Evolutionary conservation across 2,329 filamentous ascomycete genomes (phyloP), one percentile per base, ranked within the genome.

Genomic region (Hymenoscyphus albidus): DNA sequence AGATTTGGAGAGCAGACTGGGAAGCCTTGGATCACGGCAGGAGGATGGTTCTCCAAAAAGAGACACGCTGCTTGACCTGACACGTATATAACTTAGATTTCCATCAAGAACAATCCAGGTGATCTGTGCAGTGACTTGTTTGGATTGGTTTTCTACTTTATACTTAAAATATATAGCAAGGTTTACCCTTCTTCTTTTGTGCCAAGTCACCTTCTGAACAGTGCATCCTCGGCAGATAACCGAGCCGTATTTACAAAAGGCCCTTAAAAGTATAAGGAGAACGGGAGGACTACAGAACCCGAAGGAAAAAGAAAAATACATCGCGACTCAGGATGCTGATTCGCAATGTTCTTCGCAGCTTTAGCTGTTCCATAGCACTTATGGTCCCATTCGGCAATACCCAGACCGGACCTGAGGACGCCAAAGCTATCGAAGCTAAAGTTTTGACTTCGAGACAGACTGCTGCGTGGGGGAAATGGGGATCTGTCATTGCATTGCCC

Each of bases 401-500:
- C 13, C 57, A 59, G 22, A 16, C 16, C 9, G 38, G n/a, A 5
- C n/a, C 5, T 16, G 57, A 59, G 18, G 57, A 32, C 1, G 12
- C 57, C 10, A 56, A 57, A 57, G 61, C 44, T 14, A 62, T 62
- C n/a, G 59, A 62, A 35, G 63, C 68, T 18, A 65, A 67, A 58
- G 61, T 70, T 31, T 61, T 59, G 6, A 61, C 59, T 14, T 58
- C 22, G 2, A 5, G 44, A 6, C 54, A 61, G 14, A 61, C 61
- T 6, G 48, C 58, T 13, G 39, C 31, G 2, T 44, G 35, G 4
- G 66, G 69, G n/a, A 10, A 64, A 60, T 71, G 67, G 69, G 62
- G 63, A 9, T 56, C 68, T 1, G 61, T 69, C 2, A 69, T 71
- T n/a, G 51, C 38, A 12, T 63, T 71, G 31, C 69, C 69, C 1